These are phyloP conservation scores for Vigna nakashimae DNA, from an alignment of 306 rosid species.

Conservation along the genomic window DNA sequence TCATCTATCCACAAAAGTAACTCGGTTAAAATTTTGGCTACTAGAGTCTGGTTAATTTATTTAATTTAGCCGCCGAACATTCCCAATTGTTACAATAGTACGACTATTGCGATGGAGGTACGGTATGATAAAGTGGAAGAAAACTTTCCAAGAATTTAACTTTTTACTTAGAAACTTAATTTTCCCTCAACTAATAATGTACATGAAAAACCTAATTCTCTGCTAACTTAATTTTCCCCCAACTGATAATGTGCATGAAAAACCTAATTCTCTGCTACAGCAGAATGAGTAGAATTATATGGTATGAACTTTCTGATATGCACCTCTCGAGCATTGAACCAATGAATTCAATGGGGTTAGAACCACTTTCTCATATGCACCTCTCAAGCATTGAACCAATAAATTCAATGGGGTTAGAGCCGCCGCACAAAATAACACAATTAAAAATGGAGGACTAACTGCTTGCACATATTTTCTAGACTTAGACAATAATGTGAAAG, in stretches of 20 bases:
- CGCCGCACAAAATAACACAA: not conserved
- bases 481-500: conserved; percentile 13
- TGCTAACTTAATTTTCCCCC: not conserved
- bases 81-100: not conserved
- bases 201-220: not conserved
- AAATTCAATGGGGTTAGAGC: conserved; percentile 6
- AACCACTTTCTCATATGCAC: conserved; percentile 2
- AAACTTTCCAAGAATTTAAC: not conserved
- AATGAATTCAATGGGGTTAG: conserved; percentile 6
- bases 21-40: not conserved
- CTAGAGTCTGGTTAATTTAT: conserved; percentile 16
- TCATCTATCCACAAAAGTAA: not conserved
- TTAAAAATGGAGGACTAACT: conserved; percentile 21
- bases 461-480: not conserved
- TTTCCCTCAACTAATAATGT: not conserved
- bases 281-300: not conserved
- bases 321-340: not conserved
- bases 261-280: not conserved
- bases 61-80: conserved; percentile 5
- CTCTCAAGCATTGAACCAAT: conserved; percentile 2
- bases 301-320: conserved; percentile 7
- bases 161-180: not conserved
- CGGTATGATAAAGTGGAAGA: not conserved
- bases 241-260: not conserved
- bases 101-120: not conserved